Base-by-base conservation (phyloP, 1,284 basidiomycete genomes). In the Melampsora larici-populina region DNA sequence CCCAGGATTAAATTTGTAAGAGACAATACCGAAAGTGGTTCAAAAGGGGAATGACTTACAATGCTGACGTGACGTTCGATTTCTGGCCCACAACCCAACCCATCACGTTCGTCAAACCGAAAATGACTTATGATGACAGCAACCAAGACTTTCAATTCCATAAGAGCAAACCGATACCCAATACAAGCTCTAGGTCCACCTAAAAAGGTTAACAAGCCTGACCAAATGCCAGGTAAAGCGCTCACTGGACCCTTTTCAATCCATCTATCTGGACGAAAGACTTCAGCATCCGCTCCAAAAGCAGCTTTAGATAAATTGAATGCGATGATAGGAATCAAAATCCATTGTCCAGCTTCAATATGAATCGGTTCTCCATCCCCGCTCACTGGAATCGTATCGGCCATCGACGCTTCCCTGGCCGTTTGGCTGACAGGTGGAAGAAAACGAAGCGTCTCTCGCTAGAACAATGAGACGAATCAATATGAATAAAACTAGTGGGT, bases 271-370 rank as follows among this genome's bases (percentile, higher is more conserved):
- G 86, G 86, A 17, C 80, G 82, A 79, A 86, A 87, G 31, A 80
- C 81, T 29, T 84, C 84, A 13, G 85, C 84, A 73, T 86, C 83
- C 0, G 81, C 33, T 3, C 85, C 87, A 86, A 88, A 90, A 36
- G 89, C 82, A 2, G n/a, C n/a, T n/a, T n/a, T n/a, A n/a, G 75
- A 65, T 18, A 83, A 82, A 81, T 89, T 88, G 62, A 89, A 85
- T 29, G 81, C 81, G 0, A 80, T 70, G 26, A 87, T 84, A 0
- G 88, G 85, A 0, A 86, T 83, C 0, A 80, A 81, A 13, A 89
- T 78, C 0, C 80, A 68, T 43, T 66, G 29, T 33, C 64, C 64
- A 2, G 64, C 26, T 2, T 11, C 18, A 33, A 66, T 40, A n/a
- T 1, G 11, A 31, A 66, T 18, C 29, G 1, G 29, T 18, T 31